Evolutionary conservation across 495 filamentous ascomycete species (phyloP), one percentile per base, ranked within the genome.

Genomic region (Parmelia sp.): DNA sequence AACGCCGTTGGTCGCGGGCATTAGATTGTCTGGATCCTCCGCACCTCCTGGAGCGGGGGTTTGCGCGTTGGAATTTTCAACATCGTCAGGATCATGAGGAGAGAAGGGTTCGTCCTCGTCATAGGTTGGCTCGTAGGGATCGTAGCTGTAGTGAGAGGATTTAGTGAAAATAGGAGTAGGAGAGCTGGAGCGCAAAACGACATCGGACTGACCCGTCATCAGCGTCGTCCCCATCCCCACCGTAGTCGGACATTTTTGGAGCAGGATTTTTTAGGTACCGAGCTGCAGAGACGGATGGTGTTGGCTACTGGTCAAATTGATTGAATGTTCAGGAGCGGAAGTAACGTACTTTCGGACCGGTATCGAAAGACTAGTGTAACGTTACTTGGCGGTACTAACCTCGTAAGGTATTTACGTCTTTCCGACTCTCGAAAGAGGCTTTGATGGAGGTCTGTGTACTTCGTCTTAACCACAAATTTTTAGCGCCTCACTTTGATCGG

Each of bases 221-320:
- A 66, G 80, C 86, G 59, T 83, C 82, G 71, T 89, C 83, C 57
- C 83, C 82, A 70, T 89, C 83, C 64, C 86, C 88, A 60, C 86
- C 91, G 77, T 87, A 91, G 78, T 96, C 91, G 73, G 90, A 95
- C 91, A 96, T 96, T 0, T 36, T 29, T 1, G 11, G 58, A 9
- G 19, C 7, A 12, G 23, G 15, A 39, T 2, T 10, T 2, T 14
- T 12, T 3, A 25, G 4, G 4, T 10, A 25, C 12, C 5, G n/a
- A 49, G 45, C 2, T 49, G n/a, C 25, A 27, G 45, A n/a, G 42
- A n/a, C 1, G 9, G 8, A 14, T 49, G 10, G 4, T 11, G 8
- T 3, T 25, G 23, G 23, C 45, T 25, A 9, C 5, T 49, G 10
- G 0, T 14, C 27, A 29, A 29, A 27, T 29, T 9, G 0, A 4